phyloP scores from a whole-genome alignment of 306 rosid species.

The Abrus precatorius region DNA sequence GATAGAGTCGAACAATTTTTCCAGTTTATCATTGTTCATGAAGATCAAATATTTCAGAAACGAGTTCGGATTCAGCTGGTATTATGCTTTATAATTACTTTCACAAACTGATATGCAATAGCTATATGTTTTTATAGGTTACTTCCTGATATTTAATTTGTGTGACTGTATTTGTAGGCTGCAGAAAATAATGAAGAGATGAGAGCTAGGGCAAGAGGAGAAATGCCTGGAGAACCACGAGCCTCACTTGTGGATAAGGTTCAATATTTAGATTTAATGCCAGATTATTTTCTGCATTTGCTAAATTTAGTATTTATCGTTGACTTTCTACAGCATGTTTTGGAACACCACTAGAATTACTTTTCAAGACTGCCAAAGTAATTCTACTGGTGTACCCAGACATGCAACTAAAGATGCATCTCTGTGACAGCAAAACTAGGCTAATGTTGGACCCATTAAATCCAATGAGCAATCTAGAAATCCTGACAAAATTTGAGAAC shows the following conservation, averaged over 20 bases:
- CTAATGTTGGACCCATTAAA: constrained; percentile 13
- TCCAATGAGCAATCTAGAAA: constrained; percentile 13
- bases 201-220: constrained; percentile 71
- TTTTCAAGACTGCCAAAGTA: constrained; percentile 6
- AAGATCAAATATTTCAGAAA: constrained; percentile 81
- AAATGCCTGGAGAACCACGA: constrained; percentile 54
- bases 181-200: constrained; percentile 75
- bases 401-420: not conserved
- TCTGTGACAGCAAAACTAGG: constrained; percentile 1
- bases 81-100: constrained; percentile 2
- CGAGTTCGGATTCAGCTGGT: constrained; percentile 83
- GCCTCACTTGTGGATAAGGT: constrained; percentile 73
- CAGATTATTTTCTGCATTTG: constrained; percentile 6
- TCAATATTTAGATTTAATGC: constrained; percentile 26
- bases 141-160: constrained; percentile 5
- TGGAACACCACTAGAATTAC: constrained; percentile 22
- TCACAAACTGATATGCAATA: constrained; percentile 16
- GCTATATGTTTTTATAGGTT: constrained; percentile 28
- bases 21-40: constrained; percentile 70
- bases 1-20: constrained; percentile 80
- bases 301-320: constrained; percentile 14
- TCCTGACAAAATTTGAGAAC: constrained; percentile 22
- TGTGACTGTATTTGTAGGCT: constrained; percentile 56
- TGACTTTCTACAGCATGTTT: not conserved
- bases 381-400: not conserved